Evolutionary conservation across 352 stramenopile species (phyloP), one percentile per base, ranked within the genome.

Genomic region (Globisporangium paroecandrum): DNA sequence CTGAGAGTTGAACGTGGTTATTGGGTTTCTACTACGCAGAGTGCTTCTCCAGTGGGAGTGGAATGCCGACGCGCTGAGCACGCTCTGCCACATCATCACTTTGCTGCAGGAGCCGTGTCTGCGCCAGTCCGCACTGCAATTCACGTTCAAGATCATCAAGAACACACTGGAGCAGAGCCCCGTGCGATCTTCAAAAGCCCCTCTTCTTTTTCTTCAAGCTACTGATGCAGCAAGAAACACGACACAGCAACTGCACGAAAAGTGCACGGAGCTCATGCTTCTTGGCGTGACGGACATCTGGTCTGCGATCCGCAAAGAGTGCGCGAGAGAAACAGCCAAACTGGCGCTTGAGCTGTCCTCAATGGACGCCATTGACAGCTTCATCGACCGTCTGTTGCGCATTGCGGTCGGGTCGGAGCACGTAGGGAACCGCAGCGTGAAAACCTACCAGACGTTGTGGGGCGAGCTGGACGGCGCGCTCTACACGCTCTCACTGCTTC

Each of bases 251-350:
- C 12, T 60, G 55, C 36, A 41, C 29, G 55, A 43, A 1, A 60
- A 46, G n/a, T 73, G 53, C 25, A 46, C 61, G 43, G 62, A 66
- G 3, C 24, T 90, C 13, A 25, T 90, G 43, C 22, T 88, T 12
- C 69, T 89, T 27, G 80, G 80, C 0, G 64, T 86, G 12, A 89
- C 77, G 0, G 84, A 93, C 54, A 65, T 93, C 36, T 93, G 84
- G 84, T 93, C 84, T 2, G 79, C 79, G 22, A 79, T 93, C 8
- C 84, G 82, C 18, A 89, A 85, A 69, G 77, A 88, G 15, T 77
- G 66, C 8, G 72, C 79, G 1, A 74, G 64, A 15, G 54, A 25
- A 46, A 65, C 71, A 36, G 60, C 59, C 0, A 25, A 9, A 3
- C 77, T 88, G 34, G 70, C 61, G 13, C 51, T 83, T n/a, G 38